phyloP scores from a whole-genome alignment of 495 filamentous ascomycete species.

The Tuber umbilicatum region DNA sequence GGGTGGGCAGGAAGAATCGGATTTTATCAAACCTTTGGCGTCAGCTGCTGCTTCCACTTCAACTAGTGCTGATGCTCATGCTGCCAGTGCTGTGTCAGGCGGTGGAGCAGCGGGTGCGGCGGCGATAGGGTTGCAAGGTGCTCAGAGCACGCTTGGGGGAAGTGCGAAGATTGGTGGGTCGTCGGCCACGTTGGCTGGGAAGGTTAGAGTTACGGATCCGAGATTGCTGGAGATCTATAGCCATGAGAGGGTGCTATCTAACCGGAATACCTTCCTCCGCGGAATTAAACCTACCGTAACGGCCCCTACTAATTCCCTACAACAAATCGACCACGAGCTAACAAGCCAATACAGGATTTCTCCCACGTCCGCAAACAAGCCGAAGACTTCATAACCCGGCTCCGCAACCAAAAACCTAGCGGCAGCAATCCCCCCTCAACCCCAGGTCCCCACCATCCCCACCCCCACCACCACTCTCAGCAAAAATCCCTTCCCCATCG shows the following conservation, averaged over 20 bases:
- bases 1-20: slow-evolving; percentile 77
- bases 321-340: slow-evolving; percentile 18
- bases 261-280: slow-evolving; percentile 78
- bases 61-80: slow-evolving; percentile 38
- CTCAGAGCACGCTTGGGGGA: slow-evolving; percentile 43
- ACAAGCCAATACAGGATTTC: slow-evolving; percentile 64
- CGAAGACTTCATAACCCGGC: slow-evolving; percentile 66
- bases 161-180: slow-evolving; percentile 45
- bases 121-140: slow-evolving; percentile 33
- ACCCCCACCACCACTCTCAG: slow-evolving; percentile 33
- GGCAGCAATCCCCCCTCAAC: slow-evolving; percentile 41
- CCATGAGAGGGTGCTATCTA: slow-evolving; percentile 81
- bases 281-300: slow-evolving; percentile 82
- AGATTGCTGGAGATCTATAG: slow-evolving; percentile 80
- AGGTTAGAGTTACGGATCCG: slow-evolving; percentile 59
- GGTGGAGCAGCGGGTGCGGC: slow-evolving; percentile 43
- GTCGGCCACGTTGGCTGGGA: slow-evolving; percentile 45
- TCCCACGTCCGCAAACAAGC: slow-evolving; percentile 85
- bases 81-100: neutral
- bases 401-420: slow-evolving; percentile 46
- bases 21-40: slow-evolving; percentile 78
- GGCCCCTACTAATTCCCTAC: slow-evolving; percentile 4
- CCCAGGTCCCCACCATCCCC: slow-evolving; percentile 17
- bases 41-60: slow-evolving; percentile 48
- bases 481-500: slow-evolving; percentile 44